Conservation (phyloP, 805 yeast genomes). For the Brettanomyces sp. region DNA sequence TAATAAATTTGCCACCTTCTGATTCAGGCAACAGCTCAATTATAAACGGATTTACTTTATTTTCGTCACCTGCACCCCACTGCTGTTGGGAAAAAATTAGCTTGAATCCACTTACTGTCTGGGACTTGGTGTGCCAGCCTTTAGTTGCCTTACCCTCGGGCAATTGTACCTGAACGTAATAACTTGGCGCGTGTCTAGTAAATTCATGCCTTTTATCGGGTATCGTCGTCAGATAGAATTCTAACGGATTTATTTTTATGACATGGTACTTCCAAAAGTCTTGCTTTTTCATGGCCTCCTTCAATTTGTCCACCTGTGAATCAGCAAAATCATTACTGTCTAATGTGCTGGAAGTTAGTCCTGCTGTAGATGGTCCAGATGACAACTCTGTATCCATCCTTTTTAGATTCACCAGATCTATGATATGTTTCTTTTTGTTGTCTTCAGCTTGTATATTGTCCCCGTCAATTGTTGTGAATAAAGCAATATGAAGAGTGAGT, state of each 20-base stretch:
- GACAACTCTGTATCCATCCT: not conserved
- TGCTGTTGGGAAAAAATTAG: slow-evolving; percentile 23
- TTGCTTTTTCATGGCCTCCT: slow-evolving; percentile 5
- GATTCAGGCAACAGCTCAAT: slow-evolving; percentile 15
- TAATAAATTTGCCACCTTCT: slow-evolving; percentile 12
- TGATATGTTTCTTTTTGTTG: too few species aligned
- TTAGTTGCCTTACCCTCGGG: slow-evolving; percentile 1
- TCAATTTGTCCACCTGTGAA: not conserved
- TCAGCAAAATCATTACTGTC: not conserved
- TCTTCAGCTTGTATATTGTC: too few species aligned
- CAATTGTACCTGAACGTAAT: slow-evolving; percentile 35
- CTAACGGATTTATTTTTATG: slow-evolving; percentile 37
- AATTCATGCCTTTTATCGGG: slow-evolving; percentile 52
- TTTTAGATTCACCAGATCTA: too few species aligned
- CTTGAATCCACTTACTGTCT: slow-evolving; percentile 22
- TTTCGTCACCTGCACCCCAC: slow-evolving; percentile 5
- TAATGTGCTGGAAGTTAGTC: not conserved
- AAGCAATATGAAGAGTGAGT: too few species aligned
- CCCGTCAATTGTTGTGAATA: too few species aligned
- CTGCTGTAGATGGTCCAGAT: not conserved
- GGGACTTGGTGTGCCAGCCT: not conserved
- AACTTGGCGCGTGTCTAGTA: slow-evolving; percentile 56
- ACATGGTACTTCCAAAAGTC: slow-evolving; percentile 59
- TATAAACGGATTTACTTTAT: slow-evolving; percentile 7
- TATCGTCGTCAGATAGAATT: slow-evolving; percentile 55